Evolutionary conservation across 305 asterid genomes (phyloP).

Genomic region (Fraxinus floribunda): DNA sequence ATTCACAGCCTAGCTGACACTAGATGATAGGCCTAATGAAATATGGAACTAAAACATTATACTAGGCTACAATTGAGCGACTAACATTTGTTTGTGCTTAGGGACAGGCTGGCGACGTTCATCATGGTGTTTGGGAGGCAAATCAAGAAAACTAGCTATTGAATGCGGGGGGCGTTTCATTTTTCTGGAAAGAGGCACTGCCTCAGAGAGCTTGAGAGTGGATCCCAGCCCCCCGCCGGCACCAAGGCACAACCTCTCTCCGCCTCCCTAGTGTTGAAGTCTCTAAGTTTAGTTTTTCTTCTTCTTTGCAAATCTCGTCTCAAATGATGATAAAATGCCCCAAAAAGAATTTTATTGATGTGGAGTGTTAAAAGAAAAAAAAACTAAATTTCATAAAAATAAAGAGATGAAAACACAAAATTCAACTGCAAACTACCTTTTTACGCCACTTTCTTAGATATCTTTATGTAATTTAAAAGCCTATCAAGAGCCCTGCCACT

Average conservation of each 20-base stretch:
- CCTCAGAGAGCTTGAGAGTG: background rate
- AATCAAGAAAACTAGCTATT: background rate
- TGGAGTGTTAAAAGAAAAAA: background rate
- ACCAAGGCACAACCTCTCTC: background rate
- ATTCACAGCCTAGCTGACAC: too few relatives aligned
- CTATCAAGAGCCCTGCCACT: conserved; percentile 76
- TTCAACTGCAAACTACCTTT: conserved; percentile 12
- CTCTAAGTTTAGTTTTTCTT: background rate
- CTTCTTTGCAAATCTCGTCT: background rate
- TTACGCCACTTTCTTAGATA: conserved; percentile 49
- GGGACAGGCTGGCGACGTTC: background rate
- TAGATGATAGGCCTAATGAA: too few relatives aligned
- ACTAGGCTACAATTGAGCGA: background rate
- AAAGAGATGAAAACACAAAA: background rate
- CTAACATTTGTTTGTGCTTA: background rate
- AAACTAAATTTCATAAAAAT: background rate
- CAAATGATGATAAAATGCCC: background rate
- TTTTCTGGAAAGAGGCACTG: background rate
- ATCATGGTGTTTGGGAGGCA: background rate
- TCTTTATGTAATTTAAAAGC: conserved; percentile 67
- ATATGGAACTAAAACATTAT: too few relatives aligned
- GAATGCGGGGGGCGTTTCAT: background rate
- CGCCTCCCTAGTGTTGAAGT: background rate
- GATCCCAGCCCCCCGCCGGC: background rate
- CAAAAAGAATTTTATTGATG: background rate